Conservation (phyloP, 305 asterid species). For the Andrographis paniculata region DNA sequence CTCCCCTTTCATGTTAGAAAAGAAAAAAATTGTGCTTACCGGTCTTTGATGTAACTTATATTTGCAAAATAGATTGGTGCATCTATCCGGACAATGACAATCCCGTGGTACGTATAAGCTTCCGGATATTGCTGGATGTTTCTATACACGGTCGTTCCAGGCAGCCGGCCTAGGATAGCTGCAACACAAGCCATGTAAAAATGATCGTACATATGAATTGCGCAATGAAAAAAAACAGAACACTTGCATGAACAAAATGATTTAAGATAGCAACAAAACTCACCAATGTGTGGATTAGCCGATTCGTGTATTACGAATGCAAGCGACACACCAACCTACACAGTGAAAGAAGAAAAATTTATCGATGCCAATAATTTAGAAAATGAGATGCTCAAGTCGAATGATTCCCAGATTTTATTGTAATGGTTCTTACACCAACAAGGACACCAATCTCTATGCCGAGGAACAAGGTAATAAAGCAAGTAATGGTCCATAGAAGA, state of each 20-base stretch:
- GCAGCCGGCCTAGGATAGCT: slow-evolving; percentile 97
- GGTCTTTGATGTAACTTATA: slow-evolving; percentile 86
- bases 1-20: not conserved
- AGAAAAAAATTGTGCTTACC: slow-evolving; percentile 29
- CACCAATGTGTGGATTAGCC: slow-evolving; percentile 97
- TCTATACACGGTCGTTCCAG: slow-evolving; percentile 93
- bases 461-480: slow-evolving; percentile 70
- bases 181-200: slow-evolving; percentile 18
- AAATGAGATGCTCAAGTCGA: too few species aligned
- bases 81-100: slow-evolving; percentile 91
- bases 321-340: slow-evolving; percentile 90
- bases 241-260: too few species aligned
- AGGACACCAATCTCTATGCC: slow-evolving; percentile 98
- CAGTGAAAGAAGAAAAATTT: slow-evolving; percentile 11
- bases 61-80: slow-evolving; percentile 97
- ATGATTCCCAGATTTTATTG: too few species aligned
- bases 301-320: slow-evolving; percentile 99
- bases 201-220: not conserved
- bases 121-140: slow-evolving; percentile 93
- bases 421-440: slow-evolving; percentile 71
- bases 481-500: slow-evolving; percentile 86
- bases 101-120: slow-evolving; percentile 92
- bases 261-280: slow-evolving; percentile 18
- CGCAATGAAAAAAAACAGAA: not conserved
- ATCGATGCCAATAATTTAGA: too few species aligned